A percentile compares a stretch with the other conserved stretches of the same genome.
These are phyloP conservation scores for Amanita pallidorosea DNA, from an alignment of 768 basidiomycete genomes.

Conservation along the genomic window DNA sequence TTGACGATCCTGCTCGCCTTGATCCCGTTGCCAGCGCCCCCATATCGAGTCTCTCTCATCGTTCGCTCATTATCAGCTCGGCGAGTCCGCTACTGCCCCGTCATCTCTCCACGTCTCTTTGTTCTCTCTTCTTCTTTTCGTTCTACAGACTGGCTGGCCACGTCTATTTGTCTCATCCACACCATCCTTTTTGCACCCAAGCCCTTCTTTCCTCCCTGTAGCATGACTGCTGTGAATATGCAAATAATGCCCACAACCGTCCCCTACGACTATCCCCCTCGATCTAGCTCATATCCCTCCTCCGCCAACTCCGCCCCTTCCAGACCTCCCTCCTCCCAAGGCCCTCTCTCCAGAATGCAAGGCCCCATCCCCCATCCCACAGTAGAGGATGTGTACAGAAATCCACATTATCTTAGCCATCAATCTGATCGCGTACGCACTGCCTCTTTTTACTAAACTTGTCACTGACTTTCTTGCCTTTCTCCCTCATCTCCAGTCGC, in stretches of 20 bases:
- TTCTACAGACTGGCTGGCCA: conserved; percentile 46
- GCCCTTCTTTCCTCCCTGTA: conserved; percentile 9
- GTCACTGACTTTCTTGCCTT: conserved; percentile 7
- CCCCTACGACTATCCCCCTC: conserved; percentile 63
- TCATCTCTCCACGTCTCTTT: conserved; percentile 13
- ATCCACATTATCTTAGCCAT: conserved; percentile 46
- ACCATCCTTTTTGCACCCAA: conserved; percentile 19
- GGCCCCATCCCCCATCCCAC: conserved; percentile 33
- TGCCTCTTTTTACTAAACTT: conserved; percentile 4
- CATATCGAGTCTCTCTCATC: conserved; percentile 9
- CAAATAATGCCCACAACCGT: conserved; percentile 59
- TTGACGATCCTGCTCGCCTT: conserved; percentile 24
- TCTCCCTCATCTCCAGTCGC: conserved; percentile 36
- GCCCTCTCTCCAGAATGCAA: conserved; percentile 43
- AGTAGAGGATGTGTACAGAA: conserved; percentile 62
- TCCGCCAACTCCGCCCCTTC: conserved; percentile 62
- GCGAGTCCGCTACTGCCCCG: too few species aligned
- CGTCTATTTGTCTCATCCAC: conserved; percentile 23
- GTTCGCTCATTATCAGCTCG: conserved; percentile 24
- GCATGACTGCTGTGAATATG: conserved; percentile 67
- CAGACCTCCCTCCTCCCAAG: conserved; percentile 72
- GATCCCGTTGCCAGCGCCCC: conserved; percentile 12
- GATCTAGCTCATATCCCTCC: conserved; percentile 72
- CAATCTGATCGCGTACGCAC: conserved; percentile 34
- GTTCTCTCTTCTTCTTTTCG: conserved; percentile 12